Percentiles rank a stretch among this genome's conserved stretches.
Conservation (phyloP, 148 eudicot genomes). For the Camellia sinensis region DNA sequence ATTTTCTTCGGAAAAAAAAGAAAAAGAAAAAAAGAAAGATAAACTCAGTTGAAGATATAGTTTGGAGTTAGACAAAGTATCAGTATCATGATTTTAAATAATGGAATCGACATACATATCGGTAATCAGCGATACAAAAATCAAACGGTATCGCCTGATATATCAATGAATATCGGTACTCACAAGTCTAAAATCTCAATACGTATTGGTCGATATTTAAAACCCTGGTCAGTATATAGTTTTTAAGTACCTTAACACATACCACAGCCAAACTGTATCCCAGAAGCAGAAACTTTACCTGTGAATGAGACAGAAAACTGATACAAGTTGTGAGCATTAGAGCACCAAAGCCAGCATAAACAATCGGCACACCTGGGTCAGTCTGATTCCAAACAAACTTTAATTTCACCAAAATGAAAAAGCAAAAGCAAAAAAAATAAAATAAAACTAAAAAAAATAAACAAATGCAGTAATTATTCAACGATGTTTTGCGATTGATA, state of each 20-base stretch:
- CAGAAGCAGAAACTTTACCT: conserved; percentile 46
- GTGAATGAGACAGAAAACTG: conserved; percentile 88
- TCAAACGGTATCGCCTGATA: too few species aligned
- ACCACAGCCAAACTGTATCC: neutral
- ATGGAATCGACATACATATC: too few species aligned
- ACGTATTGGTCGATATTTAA: too few species aligned
- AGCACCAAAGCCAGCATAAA: conserved; percentile 94
- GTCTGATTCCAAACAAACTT: conserved; percentile 44
- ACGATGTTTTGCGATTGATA: neutral
- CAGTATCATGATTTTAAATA: too few species aligned
- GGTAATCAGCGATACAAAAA: too few species aligned
- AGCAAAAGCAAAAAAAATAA: neutral
- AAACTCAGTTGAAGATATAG: neutral
- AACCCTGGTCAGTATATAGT: too few species aligned
- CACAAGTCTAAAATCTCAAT: too few species aligned
- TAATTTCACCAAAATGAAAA: conserved; percentile 8
- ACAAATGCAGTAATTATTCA: neutral
- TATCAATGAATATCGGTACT: too few species aligned
- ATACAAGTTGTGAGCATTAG: conserved; percentile 96
- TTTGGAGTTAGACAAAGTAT: neutral
- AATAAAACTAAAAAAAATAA: neutral
- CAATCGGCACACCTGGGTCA: conserved; percentile 93
- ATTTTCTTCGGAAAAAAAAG: neutral
- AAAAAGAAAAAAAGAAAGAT: neutral
- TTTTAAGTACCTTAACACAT: neutral